phyloP scores from a whole-genome alignment of 1,284 basidiomycete species.

The Hymenochaete sp. region DNA sequence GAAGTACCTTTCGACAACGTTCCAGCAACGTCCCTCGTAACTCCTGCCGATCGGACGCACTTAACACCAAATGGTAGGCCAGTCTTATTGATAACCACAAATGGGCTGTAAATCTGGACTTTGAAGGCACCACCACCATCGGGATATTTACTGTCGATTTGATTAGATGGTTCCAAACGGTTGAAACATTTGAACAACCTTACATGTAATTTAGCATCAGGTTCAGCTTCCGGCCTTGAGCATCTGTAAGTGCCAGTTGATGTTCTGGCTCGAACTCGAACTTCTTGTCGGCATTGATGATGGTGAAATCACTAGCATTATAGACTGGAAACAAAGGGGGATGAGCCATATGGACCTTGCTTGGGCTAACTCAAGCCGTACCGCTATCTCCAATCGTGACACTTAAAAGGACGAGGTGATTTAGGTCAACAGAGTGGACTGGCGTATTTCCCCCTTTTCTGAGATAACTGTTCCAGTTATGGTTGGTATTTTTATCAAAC shows the following conservation, averaged over 20 bases:
- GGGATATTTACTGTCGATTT: conserved; percentile 57
- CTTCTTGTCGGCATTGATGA: conserved; percentile 91
- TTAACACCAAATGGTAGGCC: conserved; percentile 77
- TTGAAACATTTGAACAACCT: conserved; percentile 24
- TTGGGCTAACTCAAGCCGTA: conserved; percentile 27
- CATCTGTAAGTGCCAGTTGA: conserved; percentile 67
- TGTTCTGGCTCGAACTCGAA: conserved; percentile 86
- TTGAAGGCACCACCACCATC: conserved; percentile 97
- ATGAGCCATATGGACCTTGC: background rate
- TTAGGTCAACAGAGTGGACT: conserved; percentile 91
- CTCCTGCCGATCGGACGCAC: conserved; percentile 58
- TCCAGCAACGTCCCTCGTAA: conserved; percentile 81
- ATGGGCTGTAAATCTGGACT: conserved; percentile 93
- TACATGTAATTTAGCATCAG: conserved; percentile 86
- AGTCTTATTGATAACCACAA: conserved; percentile 91
- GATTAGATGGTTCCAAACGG: conserved; percentile 9
- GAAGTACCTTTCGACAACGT: conserved; percentile 55
- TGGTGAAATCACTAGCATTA: conserved; percentile 95
- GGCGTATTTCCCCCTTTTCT: conserved; percentile 94
- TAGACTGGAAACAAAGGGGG: conserved; percentile 53
- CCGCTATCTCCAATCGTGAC: conserved; percentile 86
- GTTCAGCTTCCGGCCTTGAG: conserved; percentile 70
- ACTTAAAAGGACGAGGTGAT: conserved; percentile 91
- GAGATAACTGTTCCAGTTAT: conserved; percentile 89
- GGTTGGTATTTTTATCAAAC: conserved; percentile 91